These are phyloP conservation scores for Microthyrium microscopicum DNA, from an alignment of 2,329 filamentous ascomycete genomes.

Conservation along the genomic window DNA sequence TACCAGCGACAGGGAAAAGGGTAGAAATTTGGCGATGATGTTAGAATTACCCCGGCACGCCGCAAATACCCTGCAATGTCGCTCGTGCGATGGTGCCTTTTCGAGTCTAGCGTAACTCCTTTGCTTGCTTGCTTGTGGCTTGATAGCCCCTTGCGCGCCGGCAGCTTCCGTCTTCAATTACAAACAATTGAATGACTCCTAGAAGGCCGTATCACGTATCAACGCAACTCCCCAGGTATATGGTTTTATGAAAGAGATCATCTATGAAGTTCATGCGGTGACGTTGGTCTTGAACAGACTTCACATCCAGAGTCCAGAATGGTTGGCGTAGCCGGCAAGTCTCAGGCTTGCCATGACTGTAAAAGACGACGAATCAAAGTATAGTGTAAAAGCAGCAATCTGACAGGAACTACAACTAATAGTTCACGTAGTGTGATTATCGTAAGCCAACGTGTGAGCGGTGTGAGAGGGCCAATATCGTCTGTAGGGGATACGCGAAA, in stretches of 20 bases:
- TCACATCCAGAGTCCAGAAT: no score
- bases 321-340: constrained; percentile 5
- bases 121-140: neutral
- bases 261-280: no score
- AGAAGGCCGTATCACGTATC: no score
- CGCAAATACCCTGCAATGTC: no score
- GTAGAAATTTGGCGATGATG: no score
- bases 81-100: no score
- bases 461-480: constrained; percentile 1
- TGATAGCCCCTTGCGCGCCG: neutral
- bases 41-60: no score
- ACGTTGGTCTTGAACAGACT: no score
- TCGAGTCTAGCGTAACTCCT: no score
- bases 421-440: neutral
- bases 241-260: no score
- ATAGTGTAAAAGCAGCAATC: neutral
- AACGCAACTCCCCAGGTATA: no score
- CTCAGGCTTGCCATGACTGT: constrained; percentile 5
- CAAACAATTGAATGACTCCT: neutral
- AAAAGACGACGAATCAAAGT: constrained; percentile 2
- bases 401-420: neutral
- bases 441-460: neutral
- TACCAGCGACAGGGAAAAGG: no score
- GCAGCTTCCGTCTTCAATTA: neutral
- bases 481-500: constrained; percentile 2